Conservation (phyloP, 2,329 filamentous ascomycete genomes). For the Aureobasidium sp. region DNA sequence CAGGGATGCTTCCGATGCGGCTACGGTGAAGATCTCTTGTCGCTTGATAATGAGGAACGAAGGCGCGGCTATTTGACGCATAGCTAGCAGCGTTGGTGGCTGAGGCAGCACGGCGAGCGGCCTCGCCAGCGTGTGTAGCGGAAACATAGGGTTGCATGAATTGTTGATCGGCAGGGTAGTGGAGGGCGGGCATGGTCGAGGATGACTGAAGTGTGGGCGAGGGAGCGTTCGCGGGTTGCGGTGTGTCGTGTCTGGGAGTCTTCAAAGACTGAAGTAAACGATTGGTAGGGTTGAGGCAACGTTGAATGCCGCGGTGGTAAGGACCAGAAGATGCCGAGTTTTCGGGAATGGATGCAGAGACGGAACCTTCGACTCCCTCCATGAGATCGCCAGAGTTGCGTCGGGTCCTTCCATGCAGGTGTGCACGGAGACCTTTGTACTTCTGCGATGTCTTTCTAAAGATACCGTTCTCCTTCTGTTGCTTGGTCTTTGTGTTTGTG, state of each 20-base stretch:
- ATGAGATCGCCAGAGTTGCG: conserved; percentile 14
- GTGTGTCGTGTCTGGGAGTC: conserved; percentile 15
- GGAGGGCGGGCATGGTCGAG: conserved; percentile 13
- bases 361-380: conserved; percentile 16
- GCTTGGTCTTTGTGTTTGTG: conserved; percentile 13
- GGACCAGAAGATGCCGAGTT: conserved; percentile 1
- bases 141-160: conserved; percentile 1
- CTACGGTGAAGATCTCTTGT: conserved; percentile 11
- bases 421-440: conserved; percentile 11
- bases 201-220: conserved; percentile 9
- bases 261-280: conserved; percentile 11
- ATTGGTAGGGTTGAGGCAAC: background rate
- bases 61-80: background rate
- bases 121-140: conserved; percentile 11
- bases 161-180: conserved; percentile 7
- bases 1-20: conserved; percentile 15
- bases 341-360: conserved; percentile 9
- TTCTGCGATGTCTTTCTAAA: conserved; percentile 15
- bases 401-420: background rate
- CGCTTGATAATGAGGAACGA: conserved; percentile 14
- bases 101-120: conserved; percentile 14
- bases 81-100: conserved; percentile 10
- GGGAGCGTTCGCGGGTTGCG: conserved; percentile 13
- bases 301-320: conserved; percentile 9
- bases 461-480: conserved; percentile 15